phyloP scores from a whole-genome alignment of 2,329 filamentous ascomycete genomes.

The Fusarium begoniae region DNA sequence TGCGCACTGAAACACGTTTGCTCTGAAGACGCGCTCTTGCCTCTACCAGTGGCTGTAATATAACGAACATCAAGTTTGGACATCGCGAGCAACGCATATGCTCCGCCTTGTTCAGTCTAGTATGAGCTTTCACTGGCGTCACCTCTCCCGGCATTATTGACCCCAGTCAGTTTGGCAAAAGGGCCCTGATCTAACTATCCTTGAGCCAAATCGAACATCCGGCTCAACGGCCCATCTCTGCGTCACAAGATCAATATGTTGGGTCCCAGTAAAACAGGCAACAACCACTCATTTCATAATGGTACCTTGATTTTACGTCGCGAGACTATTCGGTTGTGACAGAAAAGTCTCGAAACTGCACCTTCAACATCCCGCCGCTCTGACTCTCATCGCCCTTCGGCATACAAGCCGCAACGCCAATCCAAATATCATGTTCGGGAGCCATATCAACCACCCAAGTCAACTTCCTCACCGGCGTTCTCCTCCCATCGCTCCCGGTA shows the following conservation, averaged over 20 bases:
- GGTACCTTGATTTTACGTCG: too few relatives aligned
- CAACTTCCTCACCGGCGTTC: neutral
- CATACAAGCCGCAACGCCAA: constrained; percentile 4
- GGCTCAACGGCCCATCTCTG: too few relatives aligned
- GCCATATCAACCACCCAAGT: constrained; percentile 1
- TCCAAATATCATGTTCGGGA: neutral
- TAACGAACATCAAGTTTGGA: too few relatives aligned
- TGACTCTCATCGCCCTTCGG: neutral
- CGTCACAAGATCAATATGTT: too few relatives aligned
- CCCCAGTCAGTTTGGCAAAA: fast-evolving
- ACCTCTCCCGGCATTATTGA: neutral
- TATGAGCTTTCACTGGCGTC: neutral
- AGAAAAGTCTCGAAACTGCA: neutral
- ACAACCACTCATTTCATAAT: too few relatives aligned
- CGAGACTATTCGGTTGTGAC: neutral
- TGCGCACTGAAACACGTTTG: fast-evolving
- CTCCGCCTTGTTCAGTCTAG: too few relatives aligned
- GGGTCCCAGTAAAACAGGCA: too few relatives aligned
- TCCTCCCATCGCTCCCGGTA: neutral
- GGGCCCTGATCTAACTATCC: fast-evolving
- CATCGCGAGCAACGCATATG: too few relatives aligned
- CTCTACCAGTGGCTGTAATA: too few relatives aligned
- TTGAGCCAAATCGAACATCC: neutral
- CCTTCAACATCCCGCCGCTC: neutral
- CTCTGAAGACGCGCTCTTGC: neutral